Base-by-base conservation (phyloP, 2,329 filamentous ascomycete genomes). In the Triangularia verruculosa region DNA sequence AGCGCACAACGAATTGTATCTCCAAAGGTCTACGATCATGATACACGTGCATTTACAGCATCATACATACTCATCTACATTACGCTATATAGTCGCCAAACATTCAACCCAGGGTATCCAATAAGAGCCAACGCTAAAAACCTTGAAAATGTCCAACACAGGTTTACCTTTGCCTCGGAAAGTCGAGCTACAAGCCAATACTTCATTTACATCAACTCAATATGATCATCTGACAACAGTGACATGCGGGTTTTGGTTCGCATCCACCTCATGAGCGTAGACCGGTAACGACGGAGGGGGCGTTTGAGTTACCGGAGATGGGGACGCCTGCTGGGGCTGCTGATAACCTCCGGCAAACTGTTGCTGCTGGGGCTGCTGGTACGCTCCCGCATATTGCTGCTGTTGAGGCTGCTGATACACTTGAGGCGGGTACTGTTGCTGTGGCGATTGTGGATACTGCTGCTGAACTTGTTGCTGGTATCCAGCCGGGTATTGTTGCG, bases 341-440 rank as follows among this genome's bases (percentile, higher is more conserved):
- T 63, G 47, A 7, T 58, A 20, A 15, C 20, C 15, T 4, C 15
- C 32, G 25, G 30, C 27, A 9, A 28, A 28, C 27, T 32, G 30
- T 12, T 32, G 56, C 25, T 51, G 61, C 17, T 20, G 57, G 13
- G 32, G 34, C 28, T 56, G 56, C 30, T 60, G 20, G 9, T 62
- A 13, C 30, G 7, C 30, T 32, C 30, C 30, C 30, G 11, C 30
- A 12, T 11, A 32, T 11, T 32, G 30, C 13, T 32, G 30, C 9
- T 32, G 55, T 13, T 43, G 32, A 9, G 58, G 54, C 52, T 52
- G 47, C 15, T 64, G 59, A n/a, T 47, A 25, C 3, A 30, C 24
- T 17, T 32, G 25, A 4, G 28, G 30, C 9, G 22, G 58, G 8
- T 6, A 56, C n/a, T 24, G 51, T 11, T 32, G 30, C 30, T 32